Percentiles rank a stretch among this genome's conserved stretches.
These are phyloP conservation scores for Rhizopus microsporus DNA, from an alignment of 371 early-diverging fungal genomes.

Conservation along the genomic window DNA sequence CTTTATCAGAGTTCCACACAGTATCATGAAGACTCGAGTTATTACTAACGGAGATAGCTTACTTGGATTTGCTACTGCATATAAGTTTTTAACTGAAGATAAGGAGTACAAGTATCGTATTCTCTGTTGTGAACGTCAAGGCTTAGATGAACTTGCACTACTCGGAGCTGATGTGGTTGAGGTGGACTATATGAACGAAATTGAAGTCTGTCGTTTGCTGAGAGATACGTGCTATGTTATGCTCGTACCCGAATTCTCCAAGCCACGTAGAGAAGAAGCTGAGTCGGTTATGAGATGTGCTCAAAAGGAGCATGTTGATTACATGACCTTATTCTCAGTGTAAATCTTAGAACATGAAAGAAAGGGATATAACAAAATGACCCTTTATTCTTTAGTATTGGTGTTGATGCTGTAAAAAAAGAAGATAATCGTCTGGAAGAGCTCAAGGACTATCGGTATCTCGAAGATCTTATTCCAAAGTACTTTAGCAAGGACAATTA, in stretches of 20 bases:
- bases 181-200: conserved; percentile 12
- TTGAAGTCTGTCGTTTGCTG: conserved; percentile 6
- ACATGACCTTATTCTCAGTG: conserved; percentile 20
- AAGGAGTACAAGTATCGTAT: conserved; percentile 12
- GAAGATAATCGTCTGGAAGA: not conserved
- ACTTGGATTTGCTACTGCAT: conserved; percentile 29
- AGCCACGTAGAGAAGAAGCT: conserved; percentile 7
- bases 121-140: conserved; percentile 17
- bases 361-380: not conserved
- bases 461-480: conserved; percentile 5
- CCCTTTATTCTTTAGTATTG: conserved; percentile 12
- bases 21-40: conserved; percentile 8
- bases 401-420: conserved; percentile 1
- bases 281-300: conserved; percentile 10
- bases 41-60: conserved; percentile 25
- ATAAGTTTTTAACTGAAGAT: conserved; percentile 10
- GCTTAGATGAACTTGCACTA: conserved; percentile 14
- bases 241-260: conserved; percentile 20
- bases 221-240: conserved; percentile 11
- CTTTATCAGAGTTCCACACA: not conserved
- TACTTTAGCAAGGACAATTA: conserved; percentile 5
- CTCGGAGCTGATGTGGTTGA: conserved; percentile 25
- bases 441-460: conserved; percentile 2
- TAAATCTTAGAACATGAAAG: conserved; percentile 7
- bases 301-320: conserved; percentile 17